Evolutionary conservation across 2,329 filamentous ascomycete species (phyloP).

Genomic region (Aspergillus chevalieri): DNA sequence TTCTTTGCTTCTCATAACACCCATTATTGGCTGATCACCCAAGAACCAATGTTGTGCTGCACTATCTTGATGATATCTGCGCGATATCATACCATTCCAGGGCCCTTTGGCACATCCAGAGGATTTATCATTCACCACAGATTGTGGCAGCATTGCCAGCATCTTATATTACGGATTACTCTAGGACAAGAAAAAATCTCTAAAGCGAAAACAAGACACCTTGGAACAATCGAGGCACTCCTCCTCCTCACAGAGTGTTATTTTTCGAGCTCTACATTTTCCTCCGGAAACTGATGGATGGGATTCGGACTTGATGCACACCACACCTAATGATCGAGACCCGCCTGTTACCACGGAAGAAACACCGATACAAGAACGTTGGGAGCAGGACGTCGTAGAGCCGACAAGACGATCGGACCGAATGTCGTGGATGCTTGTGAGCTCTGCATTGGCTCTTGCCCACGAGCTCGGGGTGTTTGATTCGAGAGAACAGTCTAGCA

Average conservation of each 20-base stretch:
- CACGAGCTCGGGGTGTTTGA: slow-evolving; percentile 50
- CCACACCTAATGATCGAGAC: slow-evolving; percentile 34
- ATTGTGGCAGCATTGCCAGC: slow-evolving; percentile 51
- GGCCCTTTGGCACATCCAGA: slow-evolving; percentile 41
- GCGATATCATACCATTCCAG: slow-evolving; percentile 43
- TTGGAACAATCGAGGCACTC: slow-evolving; percentile 50
- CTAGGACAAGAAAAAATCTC: slow-evolving; percentile 50
- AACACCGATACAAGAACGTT: slow-evolving; percentile 32
- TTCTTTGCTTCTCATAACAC: slow-evolving; percentile 47
- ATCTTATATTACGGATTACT: slow-evolving; percentile 49
- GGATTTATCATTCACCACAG: slow-evolving; percentile 50
- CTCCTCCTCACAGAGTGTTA: slow-evolving; percentile 53
- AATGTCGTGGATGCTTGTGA: slow-evolving; percentile 57
- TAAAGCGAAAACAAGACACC: slow-evolving; percentile 44
- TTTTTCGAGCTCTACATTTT: slow-evolving; percentile 49
- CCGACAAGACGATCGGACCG: slow-evolving; percentile 50
- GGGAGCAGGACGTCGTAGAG: slow-evolving; percentile 50
- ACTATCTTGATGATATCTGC: slow-evolving; percentile 53
- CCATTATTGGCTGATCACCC: slow-evolving; percentile 44
- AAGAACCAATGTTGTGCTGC: slow-evolving; percentile 49
- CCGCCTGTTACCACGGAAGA: slow-evolving; percentile 20
- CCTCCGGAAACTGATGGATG: slow-evolving; percentile 50
- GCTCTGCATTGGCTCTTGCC: slow-evolving; percentile 47
- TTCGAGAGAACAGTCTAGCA: slow-evolving; percentile 29
- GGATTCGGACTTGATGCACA: slow-evolving; percentile 46